These are phyloP conservation scores for Emergomyces orientalis DNA, from an alignment of 2,329 filamentous ascomycete species.

Conservation along the genomic window DNA sequence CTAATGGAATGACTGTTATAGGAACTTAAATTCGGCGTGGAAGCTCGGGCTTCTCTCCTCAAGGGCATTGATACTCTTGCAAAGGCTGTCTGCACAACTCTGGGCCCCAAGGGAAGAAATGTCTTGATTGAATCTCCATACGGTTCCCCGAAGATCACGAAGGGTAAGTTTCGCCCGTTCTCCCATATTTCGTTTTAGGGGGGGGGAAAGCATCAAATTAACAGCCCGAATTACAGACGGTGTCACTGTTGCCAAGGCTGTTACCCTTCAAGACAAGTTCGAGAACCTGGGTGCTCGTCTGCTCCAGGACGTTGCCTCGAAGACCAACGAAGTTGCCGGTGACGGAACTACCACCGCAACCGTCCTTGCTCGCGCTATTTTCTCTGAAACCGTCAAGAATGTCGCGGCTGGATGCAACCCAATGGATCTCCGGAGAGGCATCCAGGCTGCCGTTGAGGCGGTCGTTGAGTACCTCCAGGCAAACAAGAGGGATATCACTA, in stretches of 20 bases:
- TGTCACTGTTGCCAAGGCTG: slow-evolving; percentile 81
- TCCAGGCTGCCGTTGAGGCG: slow-evolving; percentile 89
- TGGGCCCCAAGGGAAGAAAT: slow-evolving; percentile 97
- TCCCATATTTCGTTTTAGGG: not conserved
- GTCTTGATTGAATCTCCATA: slow-evolving; percentile 98
- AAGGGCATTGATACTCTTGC: slow-evolving; percentile 94
- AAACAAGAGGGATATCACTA: slow-evolving; percentile 98
- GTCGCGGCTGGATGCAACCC: slow-evolving; percentile 98
- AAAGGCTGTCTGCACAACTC: slow-evolving; percentile 88
- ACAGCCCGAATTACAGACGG: slow-evolving; percentile 49
- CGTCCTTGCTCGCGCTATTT: slow-evolving; percentile 93
- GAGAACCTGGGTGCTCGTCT: slow-evolving; percentile 97
- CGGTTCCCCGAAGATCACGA: slow-evolving; percentile 98
- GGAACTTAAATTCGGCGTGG: slow-evolving; percentile 98
- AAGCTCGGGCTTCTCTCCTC: slow-evolving; percentile 79
- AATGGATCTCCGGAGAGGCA: slow-evolving; percentile 95
- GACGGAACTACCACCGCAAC: slow-evolving; percentile 98
- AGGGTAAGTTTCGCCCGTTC: slow-evolving; percentile 56
- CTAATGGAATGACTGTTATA: slow-evolving; percentile 36
- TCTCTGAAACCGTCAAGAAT: slow-evolving; percentile 99
- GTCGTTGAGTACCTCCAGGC: slow-evolving; percentile 89
- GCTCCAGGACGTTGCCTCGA: slow-evolving; percentile 94
- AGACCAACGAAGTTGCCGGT: slow-evolving; percentile 98
- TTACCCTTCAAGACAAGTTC: slow-evolving; percentile 95
- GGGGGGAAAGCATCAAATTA: not conserved